A percentile compares a stretch with the other conserved stretches of the same genome.
Conservation (phyloP, 1,284 basidiomycete species). For the Malassezia obtusa region DNA sequence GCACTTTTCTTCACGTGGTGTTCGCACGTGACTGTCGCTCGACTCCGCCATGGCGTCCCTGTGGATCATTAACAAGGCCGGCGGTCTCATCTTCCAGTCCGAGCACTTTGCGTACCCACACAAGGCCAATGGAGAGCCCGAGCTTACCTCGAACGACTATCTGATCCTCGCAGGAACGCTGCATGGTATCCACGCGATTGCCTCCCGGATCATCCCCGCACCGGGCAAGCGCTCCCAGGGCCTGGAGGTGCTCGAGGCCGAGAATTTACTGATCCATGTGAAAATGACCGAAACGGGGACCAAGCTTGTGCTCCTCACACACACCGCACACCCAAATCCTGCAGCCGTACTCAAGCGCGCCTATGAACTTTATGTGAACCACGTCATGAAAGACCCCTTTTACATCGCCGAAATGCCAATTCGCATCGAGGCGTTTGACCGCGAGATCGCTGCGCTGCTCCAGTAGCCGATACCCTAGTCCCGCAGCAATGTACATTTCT, state of each 20-base stretch:
- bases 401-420: conserved; percentile 99
- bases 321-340: conserved; percentile 60
- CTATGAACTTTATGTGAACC: conserved; percentile 82
- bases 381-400: conserved; percentile 98
- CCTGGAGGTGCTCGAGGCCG: conserved; percentile 84
- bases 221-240: conserved; percentile 56
- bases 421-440: conserved; percentile 77
- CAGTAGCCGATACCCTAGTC: conserved; percentile 21
- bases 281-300: conserved; percentile 87
- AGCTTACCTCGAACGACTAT: conserved; percentile 81
- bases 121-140: conserved; percentile 15
- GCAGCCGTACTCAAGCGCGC: conserved; percentile 57
- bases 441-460: conserved; percentile 47
- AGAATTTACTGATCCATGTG: conserved; percentile 81
- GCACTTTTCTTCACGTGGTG: conserved; percentile 9
- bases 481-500: conserved; percentile 50
- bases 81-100: conserved; percentile 86
- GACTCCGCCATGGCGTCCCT: conserved; percentile 50
- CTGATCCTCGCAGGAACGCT: conserved; percentile 92
- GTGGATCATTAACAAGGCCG: conserved; percentile 98
- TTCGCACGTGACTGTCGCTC: conserved; percentile 1
- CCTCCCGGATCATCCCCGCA: conserved; percentile 75
- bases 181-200: conserved; percentile 97
- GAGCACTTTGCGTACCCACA: conserved; percentile 55
- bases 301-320: conserved; percentile 89